Percentiles rank a stretch among this genome's conserved stretches.
Conservation (phyloP, 2,329 filamentous ascomycete genomes). For the Chaetomiaceae sp. region DNA sequence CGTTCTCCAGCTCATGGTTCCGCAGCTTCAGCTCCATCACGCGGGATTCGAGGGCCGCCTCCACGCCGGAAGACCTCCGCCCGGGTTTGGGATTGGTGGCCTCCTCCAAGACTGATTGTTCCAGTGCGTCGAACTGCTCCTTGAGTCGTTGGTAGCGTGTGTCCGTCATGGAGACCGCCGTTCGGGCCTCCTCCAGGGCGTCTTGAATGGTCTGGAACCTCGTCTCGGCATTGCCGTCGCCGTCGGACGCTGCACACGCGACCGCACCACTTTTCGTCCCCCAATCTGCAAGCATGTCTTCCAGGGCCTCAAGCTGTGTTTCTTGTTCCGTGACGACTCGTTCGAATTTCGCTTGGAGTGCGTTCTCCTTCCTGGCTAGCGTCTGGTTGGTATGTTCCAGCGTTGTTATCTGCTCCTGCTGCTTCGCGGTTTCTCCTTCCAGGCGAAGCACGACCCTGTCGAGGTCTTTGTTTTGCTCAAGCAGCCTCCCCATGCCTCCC, state of each 20-base stretch:
- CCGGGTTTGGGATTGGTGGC: not conserved
- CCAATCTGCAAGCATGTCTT: not conserved
- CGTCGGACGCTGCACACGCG: not conserved
- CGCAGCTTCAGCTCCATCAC: not conserved
- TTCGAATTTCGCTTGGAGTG: not conserved
- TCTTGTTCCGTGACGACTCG: not conserved
- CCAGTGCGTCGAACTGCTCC: not conserved
- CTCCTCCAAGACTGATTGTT: not conserved
- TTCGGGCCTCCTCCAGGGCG: not conserved
- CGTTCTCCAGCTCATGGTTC: not conserved
- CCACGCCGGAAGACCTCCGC: not conserved
- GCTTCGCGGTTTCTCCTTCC: not conserved
- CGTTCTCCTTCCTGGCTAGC: not conserved
- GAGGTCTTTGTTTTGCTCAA: not conserved
- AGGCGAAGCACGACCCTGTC: not conserved
- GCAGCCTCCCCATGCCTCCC: accelerated
- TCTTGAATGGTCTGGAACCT: not conserved
- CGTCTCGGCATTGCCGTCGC: not conserved
- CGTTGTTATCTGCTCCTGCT: not conserved
- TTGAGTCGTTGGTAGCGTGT: not conserved
- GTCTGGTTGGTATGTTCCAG: not conserved
- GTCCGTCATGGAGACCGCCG: not conserved
- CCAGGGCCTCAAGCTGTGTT: not conserved
- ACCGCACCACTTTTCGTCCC: not conserved
- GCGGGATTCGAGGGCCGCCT: too few species aligned